phyloP scores from a whole-genome alignment of 73 alveolate species.

The Breviolum minutum region DNA sequence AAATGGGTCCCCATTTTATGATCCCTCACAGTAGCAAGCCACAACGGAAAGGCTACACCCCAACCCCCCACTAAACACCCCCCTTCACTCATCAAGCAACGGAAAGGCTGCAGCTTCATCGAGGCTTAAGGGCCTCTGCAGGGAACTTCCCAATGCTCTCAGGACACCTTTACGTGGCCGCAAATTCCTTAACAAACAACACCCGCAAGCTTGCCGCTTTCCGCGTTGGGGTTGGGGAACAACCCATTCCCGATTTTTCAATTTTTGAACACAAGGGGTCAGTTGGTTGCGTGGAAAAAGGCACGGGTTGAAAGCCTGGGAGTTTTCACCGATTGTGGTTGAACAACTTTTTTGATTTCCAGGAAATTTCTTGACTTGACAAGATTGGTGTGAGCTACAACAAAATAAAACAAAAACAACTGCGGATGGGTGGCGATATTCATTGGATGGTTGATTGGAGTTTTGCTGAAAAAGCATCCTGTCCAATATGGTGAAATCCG shows the following conservation, averaged over 20 bases:
- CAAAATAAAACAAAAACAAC: no score
- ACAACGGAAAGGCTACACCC: no score
- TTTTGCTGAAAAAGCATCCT: no score
- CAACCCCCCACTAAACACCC: background rate
- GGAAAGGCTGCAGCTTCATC: constrained; percentile 58
- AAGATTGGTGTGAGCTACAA: no score
- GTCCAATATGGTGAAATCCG: no score
- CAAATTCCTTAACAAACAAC: background rate
- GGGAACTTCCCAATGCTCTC: constrained; percentile 29
- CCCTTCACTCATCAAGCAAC: background rate
- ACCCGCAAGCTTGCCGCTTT: background rate
- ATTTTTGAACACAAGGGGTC: background rate
- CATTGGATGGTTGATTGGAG: no score
- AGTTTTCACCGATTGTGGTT: no score
- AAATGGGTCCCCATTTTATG: no score
- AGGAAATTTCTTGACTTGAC: no score
- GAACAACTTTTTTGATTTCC: no score
- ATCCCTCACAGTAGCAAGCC: no score
- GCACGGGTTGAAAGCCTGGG: background rate
- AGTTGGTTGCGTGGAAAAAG: background rate
- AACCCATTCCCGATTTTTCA: background rate
- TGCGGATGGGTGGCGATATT: no score
- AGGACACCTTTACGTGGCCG: constrained; percentile 56
- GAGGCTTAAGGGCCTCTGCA: constrained; percentile 55
- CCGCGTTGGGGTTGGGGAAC: background rate